Base-by-base conservation (phyloP, 2,329 filamentous ascomycete genomes). In the Claviceps pusilla region DNA sequence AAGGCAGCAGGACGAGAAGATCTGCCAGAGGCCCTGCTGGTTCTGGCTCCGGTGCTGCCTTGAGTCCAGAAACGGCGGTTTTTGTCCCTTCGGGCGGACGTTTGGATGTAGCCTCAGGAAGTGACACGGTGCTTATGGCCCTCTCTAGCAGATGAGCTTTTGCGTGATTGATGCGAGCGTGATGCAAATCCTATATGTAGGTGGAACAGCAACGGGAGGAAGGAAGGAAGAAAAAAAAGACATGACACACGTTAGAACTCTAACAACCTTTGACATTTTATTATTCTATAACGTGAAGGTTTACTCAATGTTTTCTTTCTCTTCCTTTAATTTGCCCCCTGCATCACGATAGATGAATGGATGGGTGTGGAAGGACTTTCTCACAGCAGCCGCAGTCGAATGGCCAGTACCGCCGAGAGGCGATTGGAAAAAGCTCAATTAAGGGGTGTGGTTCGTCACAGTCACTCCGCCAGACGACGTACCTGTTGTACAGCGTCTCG, bases 1-100 rank as follows among this genome's bases (percentile, higher is more conserved):
- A 65, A 0, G 76, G 76, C 3, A 84, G 71, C 19, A 83, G 68
- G 48, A 79, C 62, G 48, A 83, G 70, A 10, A 81, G 70, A 57
- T 82, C 75, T 50, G 76, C 57, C 4, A 82, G 71, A 11, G 74
- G 69, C 9, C 70, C 67, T 3, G 75, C 46, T 24, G 29, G 14
- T n/a, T 48, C 39, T n/a, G 37, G 12, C 4, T 37, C 9, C 3
- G 7, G 46, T 41, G 47, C 48, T 2, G 43, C 9, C 28, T 33
- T n/a, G 12, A 47, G 45, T 16, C 24, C 11, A 14, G 24, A 4
- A 16, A 28, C 43, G 43, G 43, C 19, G 24, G 24, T 46, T 39
- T 7, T 9, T 5, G 29, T 4, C 14, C 37, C 24, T 35, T 28
- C 10, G 57, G 53, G 42, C 59, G 57, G 14, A 53, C 57, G 29